Base-by-base conservation (phyloP, 306 rosid genomes). In the Prunus persica region DNA sequence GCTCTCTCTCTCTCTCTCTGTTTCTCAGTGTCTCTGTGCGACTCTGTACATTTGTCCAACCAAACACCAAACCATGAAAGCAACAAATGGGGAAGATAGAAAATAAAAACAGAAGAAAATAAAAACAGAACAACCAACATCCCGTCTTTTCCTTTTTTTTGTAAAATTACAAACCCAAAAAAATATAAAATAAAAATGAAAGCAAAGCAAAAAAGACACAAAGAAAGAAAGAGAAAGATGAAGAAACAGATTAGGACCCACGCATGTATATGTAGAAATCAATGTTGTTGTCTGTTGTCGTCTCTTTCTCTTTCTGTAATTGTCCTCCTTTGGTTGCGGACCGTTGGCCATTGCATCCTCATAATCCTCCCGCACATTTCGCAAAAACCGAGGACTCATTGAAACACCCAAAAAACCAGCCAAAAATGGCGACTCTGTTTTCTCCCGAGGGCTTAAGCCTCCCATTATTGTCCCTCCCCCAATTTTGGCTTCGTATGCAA, bases 311-410 rank as follows among this genome's bases (percentile, higher is more conserved):
- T 49, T 49, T 49, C 54, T 49, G 54, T 49, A 49, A 14, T 49
- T 72, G n/a, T 28, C 64, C 77, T 74, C 96, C 91, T 79, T 65
- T 56, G 54, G 78, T 86, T 82, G 84, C 84, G 91, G 90, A 30
- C 65, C 87, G 69, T 83, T 88, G 74, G 66, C 72, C 77, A 32
- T 54, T 38, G 16, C 18, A 63, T 25, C 50, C 76, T 43, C 60
- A 72, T 11, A 28, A 65, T 4, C n/a, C 56, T 49, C 69, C 93
- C 88, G 84, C 72, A 74, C 63, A 79, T 82, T 81, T 78, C 86
- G 94, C 90, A 47, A 25, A 10, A 43, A 58, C 51, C 68, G 69
- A 60, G 77, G 68, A 63, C 67, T 63, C 10, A 14, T 60, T 60
- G 65, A 28, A 25, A 28, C 34, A 60, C 38, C 65, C 1, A 49